Evolutionary conservation across 2,329 filamentous ascomycete genomes (phyloP), one percentile per base, ranked within the genome.

Genomic region (Lojkania enalia): DNA sequence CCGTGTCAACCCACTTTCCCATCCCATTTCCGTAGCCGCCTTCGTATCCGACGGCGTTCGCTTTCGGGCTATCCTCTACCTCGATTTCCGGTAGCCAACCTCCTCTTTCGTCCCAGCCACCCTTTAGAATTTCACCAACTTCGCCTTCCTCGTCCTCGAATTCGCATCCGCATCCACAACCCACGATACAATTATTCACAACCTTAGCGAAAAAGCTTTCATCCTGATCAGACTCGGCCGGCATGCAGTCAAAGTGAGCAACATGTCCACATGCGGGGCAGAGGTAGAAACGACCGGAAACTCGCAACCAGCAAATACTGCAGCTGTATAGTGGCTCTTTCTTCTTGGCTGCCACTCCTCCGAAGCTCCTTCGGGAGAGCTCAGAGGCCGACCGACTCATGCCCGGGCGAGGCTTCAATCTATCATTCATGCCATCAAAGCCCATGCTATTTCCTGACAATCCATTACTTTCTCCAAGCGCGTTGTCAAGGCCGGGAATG

Each of bases 201-300:
- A 65, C 18, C 58, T 52, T 47, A 14, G 30, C 30, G 18, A 38
- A 13, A 78, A 80, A 12, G 86, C 87, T 39, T 89, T 79, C 39
- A 92, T 84, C 4, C 81, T 79, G 63, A 86, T 15, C 27, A 13
- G n/a, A 6, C 9, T 21, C 16, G 13, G 21, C 14, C 5, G 15
- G 6, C 31, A 70, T 61, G 52, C 66, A 70, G n/a, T 59, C 60
- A 38, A 66, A 65, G 42, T 71, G 68, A 6, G 67, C 66, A 9
- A 69, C 57, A 30, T 70, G 66, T 6, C 66, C 63, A 43, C 68
- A 71, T 2, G 58, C 52, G 1, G 64, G 64, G 30, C 68, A 71
- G 1, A 68, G 52, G 20, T 63, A 61, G 42, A 70, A 68, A 14
- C 67, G 56, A 2, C 68, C 67, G 1, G 51, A 55, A 16, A 71